Percentiles rank a stretch among this genome's conserved stretches.
These are phyloP conservation scores for Groenewaldozyma auringiensis DNA, from an alignment of 1,139 yeast species.

Conservation along the genomic window DNA sequence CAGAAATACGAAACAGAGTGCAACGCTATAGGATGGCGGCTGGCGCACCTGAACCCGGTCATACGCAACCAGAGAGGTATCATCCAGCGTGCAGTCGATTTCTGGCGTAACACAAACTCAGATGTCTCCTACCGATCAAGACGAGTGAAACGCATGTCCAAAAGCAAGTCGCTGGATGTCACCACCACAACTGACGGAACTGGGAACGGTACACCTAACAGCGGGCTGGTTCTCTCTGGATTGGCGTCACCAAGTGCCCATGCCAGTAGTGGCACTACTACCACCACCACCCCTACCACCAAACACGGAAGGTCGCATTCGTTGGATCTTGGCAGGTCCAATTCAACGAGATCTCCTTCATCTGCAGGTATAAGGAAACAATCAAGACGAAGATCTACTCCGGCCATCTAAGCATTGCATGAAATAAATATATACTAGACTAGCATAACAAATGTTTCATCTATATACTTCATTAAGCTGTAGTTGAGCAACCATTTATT, in stretches of 20 bases:
- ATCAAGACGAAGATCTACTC: neutral
- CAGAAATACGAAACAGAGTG: constrained; percentile 40
- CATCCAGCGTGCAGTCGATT: constrained; percentile 44
- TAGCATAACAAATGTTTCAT: no score
- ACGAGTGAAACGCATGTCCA: constrained; percentile 31
- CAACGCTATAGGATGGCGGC: constrained; percentile 41
- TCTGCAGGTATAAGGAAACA: constrained; percentile 1
- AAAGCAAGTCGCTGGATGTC: constrained; percentile 5
- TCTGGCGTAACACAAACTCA: constrained; percentile 41
- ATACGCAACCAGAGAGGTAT: constrained; percentile 38
- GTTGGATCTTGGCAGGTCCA: neutral
- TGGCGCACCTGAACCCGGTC: constrained; percentile 36
- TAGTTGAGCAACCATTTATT: no score
- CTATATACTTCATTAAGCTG: no score
- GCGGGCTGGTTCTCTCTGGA: neutral
- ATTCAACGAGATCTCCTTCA: neutral
- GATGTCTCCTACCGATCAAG: constrained; percentile 38
- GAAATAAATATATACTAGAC: no score
- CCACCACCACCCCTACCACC: neutral
- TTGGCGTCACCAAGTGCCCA: no score
- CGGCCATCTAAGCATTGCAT: neutral
- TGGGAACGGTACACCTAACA: neutral
- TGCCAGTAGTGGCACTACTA: no score
- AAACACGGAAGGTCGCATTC: neutral
- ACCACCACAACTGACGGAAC: neutral